These are phyloP conservation scores for Ogataea philodendri DNA, from an alignment of 805 yeast species.

Conservation along the genomic window DNA sequence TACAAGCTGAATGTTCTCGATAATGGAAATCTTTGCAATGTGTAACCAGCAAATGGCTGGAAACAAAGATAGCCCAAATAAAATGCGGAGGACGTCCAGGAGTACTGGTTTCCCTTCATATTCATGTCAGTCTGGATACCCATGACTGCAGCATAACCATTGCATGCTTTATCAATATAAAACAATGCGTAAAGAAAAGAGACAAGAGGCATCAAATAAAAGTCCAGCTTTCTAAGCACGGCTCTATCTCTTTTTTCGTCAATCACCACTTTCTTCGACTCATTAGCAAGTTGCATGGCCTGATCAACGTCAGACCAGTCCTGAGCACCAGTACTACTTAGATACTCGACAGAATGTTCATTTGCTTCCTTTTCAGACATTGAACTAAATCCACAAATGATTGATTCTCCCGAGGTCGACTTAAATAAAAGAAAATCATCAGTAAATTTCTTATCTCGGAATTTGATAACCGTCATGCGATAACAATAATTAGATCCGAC, in stretches of 20 bases:
- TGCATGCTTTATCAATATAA: slow-evolving; percentile 59
- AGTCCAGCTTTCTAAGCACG: slow-evolving; percentile 43
- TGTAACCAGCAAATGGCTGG: slow-evolving; percentile 49
- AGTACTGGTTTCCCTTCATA: slow-evolving; percentile 44
- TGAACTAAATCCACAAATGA: no score
- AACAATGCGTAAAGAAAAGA: slow-evolving; percentile 50
- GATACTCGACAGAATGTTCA: background rate
- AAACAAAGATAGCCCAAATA: slow-evolving; percentile 48
- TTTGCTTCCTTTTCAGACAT: slow-evolving; percentile 8
- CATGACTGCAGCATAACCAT: slow-evolving; percentile 55
- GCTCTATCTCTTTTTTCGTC: slow-evolving; percentile 26
- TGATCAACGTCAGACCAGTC: slow-evolving; percentile 35
- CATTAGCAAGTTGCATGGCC: slow-evolving; percentile 36
- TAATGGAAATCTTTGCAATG: slow-evolving; percentile 45
- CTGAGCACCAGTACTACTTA: background rate
- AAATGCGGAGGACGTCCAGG: slow-evolving; percentile 35
- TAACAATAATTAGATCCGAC: background rate
- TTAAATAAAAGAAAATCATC: no score
- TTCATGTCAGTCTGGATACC: slow-evolving; percentile 50
- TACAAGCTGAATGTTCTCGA: slow-evolving; percentile 45
- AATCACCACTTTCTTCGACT: slow-evolving; percentile 12
- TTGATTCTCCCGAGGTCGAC: no score
- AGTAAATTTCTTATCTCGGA: slow-evolving; percentile 12
- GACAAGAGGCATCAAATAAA: slow-evolving; percentile 49
- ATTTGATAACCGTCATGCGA: slow-evolving; percentile 9